These are phyloP conservation scores for Xylaria polymorpha DNA, from an alignment of 2,329 filamentous ascomycete species.

Conservation along the genomic window DNA sequence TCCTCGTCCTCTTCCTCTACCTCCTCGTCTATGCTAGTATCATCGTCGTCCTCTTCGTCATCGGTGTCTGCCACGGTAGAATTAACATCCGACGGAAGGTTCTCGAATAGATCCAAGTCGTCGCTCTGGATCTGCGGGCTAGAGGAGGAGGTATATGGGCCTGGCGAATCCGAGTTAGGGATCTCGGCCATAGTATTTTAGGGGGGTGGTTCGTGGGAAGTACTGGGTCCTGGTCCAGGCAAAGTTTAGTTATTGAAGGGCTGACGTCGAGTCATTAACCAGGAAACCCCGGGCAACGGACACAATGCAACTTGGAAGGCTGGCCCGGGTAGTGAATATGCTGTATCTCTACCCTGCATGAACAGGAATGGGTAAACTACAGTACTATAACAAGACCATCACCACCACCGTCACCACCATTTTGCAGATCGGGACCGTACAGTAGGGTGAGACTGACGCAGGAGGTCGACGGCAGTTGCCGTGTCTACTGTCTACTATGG, in stretches of 20 bases:
- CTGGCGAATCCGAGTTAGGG: conserved; percentile 36
- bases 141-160: conserved; percentile 12
- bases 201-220: neutral
- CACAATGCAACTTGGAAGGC: neutral
- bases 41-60: conserved; percentile 5
- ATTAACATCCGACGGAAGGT: conserved; percentile 9
- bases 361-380: neutral
- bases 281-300: neutral
- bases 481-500: neutral
- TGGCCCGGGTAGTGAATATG: neutral
- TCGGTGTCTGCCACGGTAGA: conserved; percentile 16
- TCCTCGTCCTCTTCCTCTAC: neutral
- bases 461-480: neutral
- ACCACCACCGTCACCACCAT: conserved; percentile 29
- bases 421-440: conserved; percentile 14
- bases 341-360: neutral
- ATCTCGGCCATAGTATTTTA: conserved; percentile 42
- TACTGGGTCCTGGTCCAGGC: conserved; percentile 6
- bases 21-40: conserved; percentile 13
- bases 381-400: conserved; percentile 7
- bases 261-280: neutral
- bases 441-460: neutral
- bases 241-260: neutral
- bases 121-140: conserved; percentile 2
- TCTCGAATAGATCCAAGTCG: conserved; percentile 20